Conservation (phyloP, 176 grass and related monocot species). For the Poa pratensis region DNA sequence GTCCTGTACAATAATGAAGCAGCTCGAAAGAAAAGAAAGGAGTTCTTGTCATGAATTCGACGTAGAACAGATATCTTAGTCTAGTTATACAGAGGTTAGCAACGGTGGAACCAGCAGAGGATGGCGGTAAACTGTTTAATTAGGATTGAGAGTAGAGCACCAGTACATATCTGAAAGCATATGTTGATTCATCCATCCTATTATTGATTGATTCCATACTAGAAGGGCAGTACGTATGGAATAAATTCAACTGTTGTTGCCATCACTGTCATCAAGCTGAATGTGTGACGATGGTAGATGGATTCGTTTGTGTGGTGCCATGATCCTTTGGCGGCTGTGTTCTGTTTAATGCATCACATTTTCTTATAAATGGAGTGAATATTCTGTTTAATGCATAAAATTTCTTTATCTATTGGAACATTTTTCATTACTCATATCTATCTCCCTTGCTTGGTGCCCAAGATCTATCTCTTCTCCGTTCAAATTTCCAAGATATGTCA, state of each 20-base stretch:
- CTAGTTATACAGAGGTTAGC: conserved; percentile 20
- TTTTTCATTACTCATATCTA: too few relatives aligned
- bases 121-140: neutral
- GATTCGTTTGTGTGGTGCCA: neutral
- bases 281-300: neutral
- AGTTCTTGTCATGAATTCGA: neutral
- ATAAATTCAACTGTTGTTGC: neutral
- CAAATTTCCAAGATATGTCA: too few relatives aligned
- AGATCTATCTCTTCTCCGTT: too few relatives aligned
- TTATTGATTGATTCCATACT: conserved; percentile 19
- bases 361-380: too few relatives aligned
- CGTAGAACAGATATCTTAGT: neutral
- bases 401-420: too few relatives aligned
- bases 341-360: too few relatives aligned
- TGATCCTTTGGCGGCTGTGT: too few relatives aligned
- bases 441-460: too few relatives aligned
- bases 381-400: too few relatives aligned
- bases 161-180: conserved; percentile 13
- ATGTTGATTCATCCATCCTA: neutral
- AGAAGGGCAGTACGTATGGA: conserved; percentile 5
- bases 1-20: conserved; percentile 5
- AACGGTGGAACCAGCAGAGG: neutral
- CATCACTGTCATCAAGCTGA: neutral
- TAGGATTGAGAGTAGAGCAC: conserved; percentile 2
- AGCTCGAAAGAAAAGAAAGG: neutral